These are phyloP conservation scores for Agroathelia rolfsii DNA, from an alignment of 1,284 basidiomycete species.

Conservation along the genomic window DNA sequence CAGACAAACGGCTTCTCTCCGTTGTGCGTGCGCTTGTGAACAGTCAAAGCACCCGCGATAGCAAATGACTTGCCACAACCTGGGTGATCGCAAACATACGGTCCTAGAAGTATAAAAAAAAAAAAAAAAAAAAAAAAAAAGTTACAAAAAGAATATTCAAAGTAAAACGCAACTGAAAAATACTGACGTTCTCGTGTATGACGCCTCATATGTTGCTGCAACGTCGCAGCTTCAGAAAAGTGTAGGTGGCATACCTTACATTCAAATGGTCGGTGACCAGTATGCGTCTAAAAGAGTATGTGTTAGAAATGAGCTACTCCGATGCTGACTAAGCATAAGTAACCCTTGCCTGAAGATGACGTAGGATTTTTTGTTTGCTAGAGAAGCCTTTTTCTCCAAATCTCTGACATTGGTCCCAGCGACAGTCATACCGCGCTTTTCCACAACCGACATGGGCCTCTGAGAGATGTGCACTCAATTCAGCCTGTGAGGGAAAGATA, in stretches of 20 bases:
- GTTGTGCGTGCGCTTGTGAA: constrained; percentile 87
- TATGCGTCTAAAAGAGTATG: too few species aligned
- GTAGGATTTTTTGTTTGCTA: constrained; percentile 89
- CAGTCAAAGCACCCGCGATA: constrained; percentile 87
- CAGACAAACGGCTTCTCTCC: constrained; percentile 90
- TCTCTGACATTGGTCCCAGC: constrained; percentile 76
- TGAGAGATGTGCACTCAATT: constrained; percentile 76
- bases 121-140: too few species aligned
- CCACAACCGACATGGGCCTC: constrained; percentile 76
- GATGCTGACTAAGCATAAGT: constrained; percentile 3
- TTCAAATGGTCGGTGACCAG: constrained; percentile 79
- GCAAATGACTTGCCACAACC: constrained; percentile 90
- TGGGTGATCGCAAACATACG: constrained; percentile 81
- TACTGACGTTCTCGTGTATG: constrained; percentile 84
- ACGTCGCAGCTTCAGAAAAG: constrained; percentile 85
- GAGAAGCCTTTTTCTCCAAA: constrained; percentile 64
- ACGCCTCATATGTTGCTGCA: constrained; percentile 85
- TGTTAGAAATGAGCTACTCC: too few species aligned
- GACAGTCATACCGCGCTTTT: constrained; percentile 80
- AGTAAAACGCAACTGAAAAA: too few species aligned
- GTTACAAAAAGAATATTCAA: too few species aligned
- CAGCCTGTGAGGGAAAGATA: constrained; percentile 56
- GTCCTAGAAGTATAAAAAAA: constrained; percentile 63
- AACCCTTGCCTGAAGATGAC: constrained; percentile 76
- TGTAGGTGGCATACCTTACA: constrained; percentile 74